Base-by-base conservation (phyloP, 1,284 basidiomycete species). In the Heimioporus retisporus region DNA sequence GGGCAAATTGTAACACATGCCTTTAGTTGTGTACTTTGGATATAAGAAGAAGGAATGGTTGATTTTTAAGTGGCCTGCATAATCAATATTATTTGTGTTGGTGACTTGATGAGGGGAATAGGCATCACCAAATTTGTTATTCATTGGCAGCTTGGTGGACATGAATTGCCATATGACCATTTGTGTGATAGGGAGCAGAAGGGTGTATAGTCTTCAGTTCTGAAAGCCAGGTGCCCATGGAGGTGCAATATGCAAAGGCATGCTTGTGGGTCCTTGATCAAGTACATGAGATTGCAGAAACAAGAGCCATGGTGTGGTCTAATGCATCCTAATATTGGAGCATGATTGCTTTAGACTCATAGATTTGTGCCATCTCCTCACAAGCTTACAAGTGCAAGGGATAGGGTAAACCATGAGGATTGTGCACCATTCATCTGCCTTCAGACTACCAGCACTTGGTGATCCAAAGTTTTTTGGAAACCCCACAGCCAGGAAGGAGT, bases 81-180 rank as follows among this genome's bases (percentile, higher is more conserved):
- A 28, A 28, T 28, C 3, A 16, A 15, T 54, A 25, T 54, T 54
- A 25, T 28, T 54, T 53, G 5, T 18, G n/a, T 54, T 54, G 13
- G 7, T 15, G 3, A 28, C 51, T 54, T 8, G 11, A 48, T 51
- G 6, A 18, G 25, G 7, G 25, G 25, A 15, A 50, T 14, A 68
- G 67, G 55, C 65, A 63, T 61, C 65, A 68, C 61, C 65, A 25
- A 59, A 66, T 18, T 67, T n/a, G n/a, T n/a, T n/a, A n/a, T n/a
- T n/a, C n/a, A n/a, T n/a, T n/a, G n/a, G n/a, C n/a, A n/a, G n/a
- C n/a, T n/a, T n/a, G 44, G 13, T 66, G 8, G n/a, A 65, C 64
- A 19, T 67, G 65, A 16, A 46, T n/a, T 19, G 54, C 60, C 61
- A 68, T 68, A 28, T 67, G 55, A 55, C 51, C 25, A 54, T 54